Percentiles rank a stretch among this genome's conserved stretches.
Conservation (phyloP, 768 basidiomycete genomes). For the Xerocomellus chrysenteron region DNA sequence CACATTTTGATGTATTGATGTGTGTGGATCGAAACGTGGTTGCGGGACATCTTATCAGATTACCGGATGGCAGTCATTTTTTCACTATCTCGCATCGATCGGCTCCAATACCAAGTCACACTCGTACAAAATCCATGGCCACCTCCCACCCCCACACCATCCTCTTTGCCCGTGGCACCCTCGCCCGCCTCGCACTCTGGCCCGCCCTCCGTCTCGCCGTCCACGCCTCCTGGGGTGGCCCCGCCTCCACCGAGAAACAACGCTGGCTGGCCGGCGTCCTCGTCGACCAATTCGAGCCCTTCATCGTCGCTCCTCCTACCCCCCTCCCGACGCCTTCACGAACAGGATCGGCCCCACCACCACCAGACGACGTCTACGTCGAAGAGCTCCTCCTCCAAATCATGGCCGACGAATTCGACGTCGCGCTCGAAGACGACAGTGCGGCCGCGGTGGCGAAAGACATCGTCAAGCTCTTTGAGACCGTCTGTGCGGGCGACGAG, state of each 20-base stretch:
- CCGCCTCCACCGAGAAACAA: conserved; percentile 66
- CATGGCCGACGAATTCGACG: conserved; percentile 87
- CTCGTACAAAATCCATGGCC: conserved; percentile 8
- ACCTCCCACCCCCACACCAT: conserved; percentile 47
- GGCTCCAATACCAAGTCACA: too few species aligned
- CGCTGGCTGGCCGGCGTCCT: conserved; percentile 83
- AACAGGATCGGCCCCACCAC: background rate
- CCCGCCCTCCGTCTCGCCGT: conserved; percentile 84
- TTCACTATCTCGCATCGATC: background rate
- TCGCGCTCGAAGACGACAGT: conserved; percentile 81
- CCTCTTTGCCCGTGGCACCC: conserved; percentile 83
- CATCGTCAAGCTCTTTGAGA: conserved; percentile 67
- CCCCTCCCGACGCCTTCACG: background rate
- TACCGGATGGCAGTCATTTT: background rate
- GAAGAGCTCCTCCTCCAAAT: conserved; percentile 81
- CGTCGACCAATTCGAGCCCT: conserved; percentile 74
- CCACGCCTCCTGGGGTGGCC: conserved; percentile 84
- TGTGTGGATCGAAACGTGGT: background rate
- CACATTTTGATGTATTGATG: background rate
- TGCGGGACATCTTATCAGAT: background rate
- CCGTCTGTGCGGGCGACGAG: conserved; percentile 43
- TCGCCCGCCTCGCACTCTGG: conserved; percentile 83
- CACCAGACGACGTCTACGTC: conserved; percentile 70
- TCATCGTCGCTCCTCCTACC: conserved; percentile 32
- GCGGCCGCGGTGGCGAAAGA: conserved; percentile 71